Conservation (phyloP, 2,329 filamentous ascomycete species). For the Intubia oerlemansii region DNA sequence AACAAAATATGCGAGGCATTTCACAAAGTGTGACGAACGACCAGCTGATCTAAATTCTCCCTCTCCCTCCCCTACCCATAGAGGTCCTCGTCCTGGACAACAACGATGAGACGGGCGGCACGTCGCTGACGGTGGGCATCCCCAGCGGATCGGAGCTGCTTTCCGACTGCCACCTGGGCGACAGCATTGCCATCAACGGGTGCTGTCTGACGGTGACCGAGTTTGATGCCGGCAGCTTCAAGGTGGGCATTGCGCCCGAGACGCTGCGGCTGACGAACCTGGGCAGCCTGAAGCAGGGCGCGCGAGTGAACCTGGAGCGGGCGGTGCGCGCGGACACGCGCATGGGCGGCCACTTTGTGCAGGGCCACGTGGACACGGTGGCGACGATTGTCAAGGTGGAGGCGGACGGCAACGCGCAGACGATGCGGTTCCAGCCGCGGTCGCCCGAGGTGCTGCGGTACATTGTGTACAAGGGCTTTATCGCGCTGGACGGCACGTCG, state of each 20-base stretch:
- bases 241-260: constrained; percentile 84
- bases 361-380: constrained; percentile 87
- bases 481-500: constrained; percentile 85
- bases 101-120: constrained; percentile 69
- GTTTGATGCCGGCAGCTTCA: constrained; percentile 40
- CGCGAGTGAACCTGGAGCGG: constrained; percentile 76
- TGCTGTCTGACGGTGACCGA: constrained; percentile 77
- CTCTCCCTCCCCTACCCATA: constrained; percentile 15
- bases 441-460: constrained; percentile 53
- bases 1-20: too few species aligned
- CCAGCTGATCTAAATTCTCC: too few species aligned
- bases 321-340: constrained; percentile 79
- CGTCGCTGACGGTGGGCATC: constrained; percentile 69
- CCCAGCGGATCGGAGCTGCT: constrained; percentile 49
- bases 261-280: constrained; percentile 91
- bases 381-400: constrained; percentile 52
- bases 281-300: constrained; percentile 44
- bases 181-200: constrained; percentile 90
- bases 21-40: too few species aligned
- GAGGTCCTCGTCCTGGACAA: constrained; percentile 65
- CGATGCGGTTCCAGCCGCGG: constrained; percentile 56
- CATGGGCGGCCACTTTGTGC: constrained; percentile 96
- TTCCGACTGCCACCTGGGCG: constrained; percentile 63
- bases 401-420: constrained; percentile 76
- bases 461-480: constrained; percentile 89